Percentiles rank a stretch among this genome's conserved stretches.
phyloP scores from a whole-genome alignment of 1,284 basidiomycete genomes.

The Ganoderma lucidum region DNA sequence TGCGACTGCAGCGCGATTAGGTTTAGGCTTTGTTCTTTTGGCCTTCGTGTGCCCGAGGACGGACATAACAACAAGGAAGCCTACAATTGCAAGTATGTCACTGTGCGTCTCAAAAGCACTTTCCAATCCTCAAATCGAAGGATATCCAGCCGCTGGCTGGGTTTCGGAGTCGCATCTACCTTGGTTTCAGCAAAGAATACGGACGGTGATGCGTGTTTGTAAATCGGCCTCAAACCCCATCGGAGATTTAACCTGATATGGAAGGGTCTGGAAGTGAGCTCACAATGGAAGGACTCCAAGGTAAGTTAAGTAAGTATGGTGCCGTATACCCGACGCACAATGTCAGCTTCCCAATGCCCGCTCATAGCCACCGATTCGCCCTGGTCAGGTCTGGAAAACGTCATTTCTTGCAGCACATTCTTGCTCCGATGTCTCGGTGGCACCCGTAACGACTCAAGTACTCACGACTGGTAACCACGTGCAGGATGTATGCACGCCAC shows the following conservation, averaged over 20 bases:
- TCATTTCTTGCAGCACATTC: background rate
- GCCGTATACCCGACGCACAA: too few relatives aligned
- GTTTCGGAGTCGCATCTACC: background rate
- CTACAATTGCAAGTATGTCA: background rate
- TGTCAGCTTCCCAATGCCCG: background rate
- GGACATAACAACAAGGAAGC: background rate
- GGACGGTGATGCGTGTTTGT: background rate
- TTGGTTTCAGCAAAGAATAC: background rate
- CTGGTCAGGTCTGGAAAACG: background rate
- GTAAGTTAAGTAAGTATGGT: background rate
- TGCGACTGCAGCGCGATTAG: background rate
- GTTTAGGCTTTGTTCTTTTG: conserved; percentile 2
- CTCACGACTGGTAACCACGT: background rate
- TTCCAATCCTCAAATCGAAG: background rate
- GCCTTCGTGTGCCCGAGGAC: background rate
- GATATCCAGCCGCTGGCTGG: background rate
- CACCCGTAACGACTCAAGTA: background rate
- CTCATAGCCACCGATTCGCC: background rate
- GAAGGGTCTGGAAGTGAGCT: background rate
- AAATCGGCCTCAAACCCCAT: background rate
- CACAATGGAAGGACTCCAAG: background rate
- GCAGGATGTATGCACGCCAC: background rate
- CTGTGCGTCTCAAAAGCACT: background rate
- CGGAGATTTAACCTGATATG: background rate
- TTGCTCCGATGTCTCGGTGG: background rate